phyloP scores from a whole-genome alignment of 1,139 yeast species.

The Yamadazyma dushanensis region DNA sequence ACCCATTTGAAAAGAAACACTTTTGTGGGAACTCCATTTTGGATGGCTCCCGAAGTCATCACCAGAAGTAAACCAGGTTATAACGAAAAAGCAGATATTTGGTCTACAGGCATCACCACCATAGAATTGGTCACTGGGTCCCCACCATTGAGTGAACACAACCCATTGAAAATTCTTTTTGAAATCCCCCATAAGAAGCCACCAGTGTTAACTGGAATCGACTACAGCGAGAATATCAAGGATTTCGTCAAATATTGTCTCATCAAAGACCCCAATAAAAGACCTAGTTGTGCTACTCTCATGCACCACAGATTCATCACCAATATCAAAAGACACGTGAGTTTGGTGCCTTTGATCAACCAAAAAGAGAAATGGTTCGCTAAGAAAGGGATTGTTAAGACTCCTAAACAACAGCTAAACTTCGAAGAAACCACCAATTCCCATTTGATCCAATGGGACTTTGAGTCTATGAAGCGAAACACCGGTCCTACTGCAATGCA shows the following conservation, averaged over 20 bases:
- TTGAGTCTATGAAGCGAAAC: conserved; percentile 16
- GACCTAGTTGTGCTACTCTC: conserved; percentile 50
- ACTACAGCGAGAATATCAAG: conserved; percentile 51
- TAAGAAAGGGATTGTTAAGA: conserved; percentile 9
- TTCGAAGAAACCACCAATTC: conserved; percentile 9
- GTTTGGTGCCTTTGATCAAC: conserved; percentile 12
- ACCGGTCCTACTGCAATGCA: conserved; percentile 15
- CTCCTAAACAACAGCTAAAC: conserved; percentile 11
- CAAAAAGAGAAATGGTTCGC: conserved; percentile 25
- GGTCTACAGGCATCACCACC: conserved; percentile 86
- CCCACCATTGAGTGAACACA: conserved; percentile 69
- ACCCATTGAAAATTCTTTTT: conserved; percentile 74
- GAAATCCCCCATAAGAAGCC: conserved; percentile 70
- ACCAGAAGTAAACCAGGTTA: conserved; percentile 52
- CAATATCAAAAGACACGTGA: conserved; percentile 12
- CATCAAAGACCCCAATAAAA: conserved; percentile 51
- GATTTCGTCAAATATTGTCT: conserved; percentile 63
- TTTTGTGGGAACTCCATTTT: conserved; percentile 86
- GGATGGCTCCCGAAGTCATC: conserved; percentile 94
- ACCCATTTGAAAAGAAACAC: conserved; percentile 63
- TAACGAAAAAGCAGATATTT: conserved; percentile 79
- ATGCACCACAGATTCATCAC: conserved; percentile 49
- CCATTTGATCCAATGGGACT: conserved; percentile 22
- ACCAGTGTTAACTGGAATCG: conserved; percentile 52
- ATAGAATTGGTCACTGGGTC: conserved; percentile 72